A percentile compares a stretch with the other conserved stretches of the same genome.
phyloP scores from a whole-genome alignment of 2,329 filamentous ascomycete species.

The Cladosporium halotolerans region DNA sequence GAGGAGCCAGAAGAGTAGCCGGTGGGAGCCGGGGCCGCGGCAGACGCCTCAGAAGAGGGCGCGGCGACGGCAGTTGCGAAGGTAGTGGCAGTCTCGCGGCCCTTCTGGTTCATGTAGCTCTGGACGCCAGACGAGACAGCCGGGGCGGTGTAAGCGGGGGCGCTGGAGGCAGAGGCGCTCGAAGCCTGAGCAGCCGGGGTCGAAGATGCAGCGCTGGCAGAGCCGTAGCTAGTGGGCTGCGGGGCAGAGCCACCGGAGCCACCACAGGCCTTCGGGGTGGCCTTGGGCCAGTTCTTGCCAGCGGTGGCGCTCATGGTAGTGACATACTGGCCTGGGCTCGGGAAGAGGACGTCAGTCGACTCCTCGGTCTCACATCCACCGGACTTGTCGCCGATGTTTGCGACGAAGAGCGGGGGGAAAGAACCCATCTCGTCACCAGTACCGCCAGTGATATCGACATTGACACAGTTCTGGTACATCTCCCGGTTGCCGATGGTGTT shows the following conservation, averaged over 20 bases:
- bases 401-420: conserved; percentile 67
- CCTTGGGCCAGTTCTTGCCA: conserved; percentile 19
- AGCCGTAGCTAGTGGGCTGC: not conserved
- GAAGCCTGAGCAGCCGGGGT: conserved; percentile 13
- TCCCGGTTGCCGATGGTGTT: conserved; percentile 90
- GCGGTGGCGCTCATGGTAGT: conserved; percentile 33
- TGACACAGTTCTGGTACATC: conserved; percentile 96
- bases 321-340: conserved; percentile 57
- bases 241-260: conserved; percentile 2
- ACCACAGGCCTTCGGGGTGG: conserved; percentile 13
- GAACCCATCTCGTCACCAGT: conserved; percentile 51
- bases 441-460: conserved; percentile 56
- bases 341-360: conserved; percentile 57
- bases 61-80: conserved; percentile 2
- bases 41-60: not conserved
- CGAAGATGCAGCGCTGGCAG: conserved; percentile 15
- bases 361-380: conserved; percentile 49
- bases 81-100: conserved; percentile 2
- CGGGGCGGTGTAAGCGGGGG: conserved; percentile 1
- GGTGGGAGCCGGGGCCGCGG: conserved; percentile 4
- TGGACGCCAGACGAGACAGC: not conserved
- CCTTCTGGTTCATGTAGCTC: not conserved
- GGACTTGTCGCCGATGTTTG: conserved; percentile 54
- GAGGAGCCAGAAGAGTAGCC: conserved; percentile 4
- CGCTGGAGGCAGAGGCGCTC: not conserved